Base-by-base conservation (phyloP, 2,329 filamentous ascomycete species). In the Paradendryphiella salina region DNA sequence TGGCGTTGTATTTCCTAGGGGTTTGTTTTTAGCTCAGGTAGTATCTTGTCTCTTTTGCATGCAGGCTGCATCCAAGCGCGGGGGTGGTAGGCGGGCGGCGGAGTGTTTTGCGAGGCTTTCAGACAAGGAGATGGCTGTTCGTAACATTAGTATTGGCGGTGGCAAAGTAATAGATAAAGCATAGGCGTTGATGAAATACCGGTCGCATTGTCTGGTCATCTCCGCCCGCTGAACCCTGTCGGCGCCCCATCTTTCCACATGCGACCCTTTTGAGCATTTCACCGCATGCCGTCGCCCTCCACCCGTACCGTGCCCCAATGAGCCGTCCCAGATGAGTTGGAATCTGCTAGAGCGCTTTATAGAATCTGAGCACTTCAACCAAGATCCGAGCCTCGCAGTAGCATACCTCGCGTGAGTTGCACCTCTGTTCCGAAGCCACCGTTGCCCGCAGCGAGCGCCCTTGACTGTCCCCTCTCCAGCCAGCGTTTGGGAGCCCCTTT, bases 291-390 rank as follows among this genome's bases (percentile, higher is more conserved):
- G 54, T 45, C 50, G 46, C 50, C 50, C 49, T 39, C 60, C 49
- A 43, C 58, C 52, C 54, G 41, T 59, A 32, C 50, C 34, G 48
- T 61, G 63, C 64, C 66, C 67, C 67, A 71, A 73, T 72, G 70
- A 71, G 60, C 67, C 69, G 70, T 66, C 65, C 69, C 69, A 66
- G 68, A 80, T 80, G 78, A 79, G 77, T 77, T 93, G 89, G 89
- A 88, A 92, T 80, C 81, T 94, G 79, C 83, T 94, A 73, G 88
- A 90, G 81, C 85, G 89, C 76, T 92, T 93, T 84, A 85, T 94
- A 80, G 89, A 93, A 82, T 91, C 88, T 79, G 89, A 94, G 81
- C 88, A 94, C 80, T 94, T 94, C 82, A 93, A 92, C 80, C 87
- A 89, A 77, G 87, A 93, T 77, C 89, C 90, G 59, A 93, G 91